Conservation (phyloP, 2,329 filamentous ascomycete genomes). For the Coniochaeta sp. region DNA sequence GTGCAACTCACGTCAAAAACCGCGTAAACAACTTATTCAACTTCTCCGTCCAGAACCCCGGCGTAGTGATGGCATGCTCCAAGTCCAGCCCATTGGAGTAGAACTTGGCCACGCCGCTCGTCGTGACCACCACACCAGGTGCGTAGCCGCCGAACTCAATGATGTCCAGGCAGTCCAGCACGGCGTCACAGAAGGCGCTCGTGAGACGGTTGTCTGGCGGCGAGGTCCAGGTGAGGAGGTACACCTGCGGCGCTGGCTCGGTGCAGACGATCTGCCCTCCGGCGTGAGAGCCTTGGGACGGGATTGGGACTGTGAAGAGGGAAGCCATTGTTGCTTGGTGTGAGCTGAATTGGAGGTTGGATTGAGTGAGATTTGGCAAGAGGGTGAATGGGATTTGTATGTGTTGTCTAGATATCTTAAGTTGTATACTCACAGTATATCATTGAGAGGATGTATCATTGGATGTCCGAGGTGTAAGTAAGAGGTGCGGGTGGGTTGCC, state of each 20-base stretch:
- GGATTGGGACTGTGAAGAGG: slow-evolving; percentile 55
- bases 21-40: slow-evolving; percentile 61
- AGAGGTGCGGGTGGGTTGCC: not conserved
- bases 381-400: too few relatives aligned
- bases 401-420: too few relatives aligned
- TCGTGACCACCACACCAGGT: slow-evolving; percentile 71
- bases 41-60: slow-evolving; percentile 52
- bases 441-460: not conserved
- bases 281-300: slow-evolving; percentile 32
- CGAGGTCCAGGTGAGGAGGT: slow-evolving; percentile 65
- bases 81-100: slow-evolving; percentile 81
- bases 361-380: too few relatives aligned
- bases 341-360: too few relatives aligned
- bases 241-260: slow-evolving; percentile 52
- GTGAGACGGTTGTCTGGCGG: slow-evolving; percentile 73
- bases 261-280: slow-evolving; percentile 58
- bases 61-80: slow-evolving; percentile 49
- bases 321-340: not conserved
- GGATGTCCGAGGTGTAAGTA: not conserved
- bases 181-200: slow-evolving; percentile 57
- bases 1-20: slow-evolving; percentile 51
- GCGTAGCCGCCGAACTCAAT: slow-evolving; percentile 57
- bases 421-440: too few relatives aligned
- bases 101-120: slow-evolving; percentile 69
- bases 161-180: slow-evolving; percentile 67